Percentiles rank a stretch among this genome's conserved stretches.
These are phyloP conservation scores for Sphaerosporella brunnea DNA, from an alignment of 495 filamentous ascomycete genomes.

Conservation along the genomic window DNA sequence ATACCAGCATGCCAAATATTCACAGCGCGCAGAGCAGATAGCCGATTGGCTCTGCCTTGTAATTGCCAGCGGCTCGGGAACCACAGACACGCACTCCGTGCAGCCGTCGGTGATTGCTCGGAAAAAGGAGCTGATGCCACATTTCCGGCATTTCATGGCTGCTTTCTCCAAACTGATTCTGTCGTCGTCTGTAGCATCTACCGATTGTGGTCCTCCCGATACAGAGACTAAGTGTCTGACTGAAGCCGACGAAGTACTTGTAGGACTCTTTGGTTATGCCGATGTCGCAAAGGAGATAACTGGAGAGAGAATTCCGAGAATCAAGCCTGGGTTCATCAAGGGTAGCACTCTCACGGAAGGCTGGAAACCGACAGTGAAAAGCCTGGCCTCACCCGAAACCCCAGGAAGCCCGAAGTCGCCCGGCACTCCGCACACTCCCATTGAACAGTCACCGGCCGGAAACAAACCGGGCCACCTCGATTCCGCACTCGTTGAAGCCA, in stretches of 20 bases:
- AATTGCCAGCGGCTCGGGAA: slow-evolving; percentile 86
- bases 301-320: slow-evolving; percentile 71
- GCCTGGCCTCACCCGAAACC: slow-evolving; percentile 1
- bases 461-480: slow-evolving; percentile 38
- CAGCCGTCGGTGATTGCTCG: slow-evolving; percentile 98
- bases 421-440: neutral
- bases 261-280: slow-evolving; percentile 86
- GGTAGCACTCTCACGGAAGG: slow-evolving; percentile 66
- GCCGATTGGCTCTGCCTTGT: slow-evolving; percentile 88
- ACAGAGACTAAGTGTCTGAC: slow-evolving; percentile 86
- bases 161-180: slow-evolving; percentile 95
- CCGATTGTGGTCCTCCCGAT: slow-evolving; percentile 64
- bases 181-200: slow-evolving; percentile 92
- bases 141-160: slow-evolving; percentile 99
- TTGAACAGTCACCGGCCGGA: slow-evolving; percentile 25
- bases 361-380: slow-evolving; percentile 42
- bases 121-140: slow-evolving; percentile 88
- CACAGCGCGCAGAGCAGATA: slow-evolving; percentile 82
- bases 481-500: slow-evolving; percentile 52
- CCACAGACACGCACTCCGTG: slow-evolving; percentile 95
- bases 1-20: slow-evolving; percentile 72
- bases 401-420: slow-evolving; percentile 5
- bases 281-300: slow-evolving; percentile 85
- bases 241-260: slow-evolving; percentile 86
- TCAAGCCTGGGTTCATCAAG: slow-evolving; percentile 78